Percentiles rank a stretch among this genome's conserved stretches.
These are phyloP conservation scores for Stachybotrys echinatus DNA, from an alignment of 2,329 filamentous ascomycete genomes.

Conservation along the genomic window DNA sequence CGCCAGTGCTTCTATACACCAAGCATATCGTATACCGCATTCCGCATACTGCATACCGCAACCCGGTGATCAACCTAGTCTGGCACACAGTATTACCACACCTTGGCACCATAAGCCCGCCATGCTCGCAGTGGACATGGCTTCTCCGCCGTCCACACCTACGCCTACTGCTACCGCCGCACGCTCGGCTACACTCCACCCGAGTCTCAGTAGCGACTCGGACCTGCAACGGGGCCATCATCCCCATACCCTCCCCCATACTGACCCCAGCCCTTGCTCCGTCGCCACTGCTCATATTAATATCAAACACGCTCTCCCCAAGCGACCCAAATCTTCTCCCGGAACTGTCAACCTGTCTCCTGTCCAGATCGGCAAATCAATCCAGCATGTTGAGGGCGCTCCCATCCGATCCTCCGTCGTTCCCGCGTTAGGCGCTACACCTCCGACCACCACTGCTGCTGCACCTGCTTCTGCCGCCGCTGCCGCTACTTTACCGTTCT, in stretches of 20 bases:
- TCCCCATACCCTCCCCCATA: conserved; percentile 1
- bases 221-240: background rate
- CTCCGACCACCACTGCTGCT: conserved; percentile 1
- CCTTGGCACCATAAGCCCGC: background rate
- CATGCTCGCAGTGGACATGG: background rate
- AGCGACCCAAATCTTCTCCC: conserved; percentile 1
- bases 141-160: background rate
- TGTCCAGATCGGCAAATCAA: background rate
- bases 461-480: conserved; percentile 7
- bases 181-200: background rate
- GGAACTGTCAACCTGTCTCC: conserved; percentile 9
- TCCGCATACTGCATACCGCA: too few species aligned
- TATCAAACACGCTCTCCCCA: background rate
- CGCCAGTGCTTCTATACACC: too few species aligned
- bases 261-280: conserved; percentile 5
- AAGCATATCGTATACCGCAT: too few species aligned
- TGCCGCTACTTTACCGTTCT: conserved; percentile 4
- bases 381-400: background rate
- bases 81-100: background rate
- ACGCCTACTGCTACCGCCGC: background rate
- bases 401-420: too few species aligned
- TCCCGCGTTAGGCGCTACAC: too few species aligned
- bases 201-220: background rate
- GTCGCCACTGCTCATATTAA: conserved; percentile 8
- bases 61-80: too few species aligned